Conservation (phyloP, 2,329 filamentous ascomycete species). For the Aurifilum marmelostoma region DNA sequence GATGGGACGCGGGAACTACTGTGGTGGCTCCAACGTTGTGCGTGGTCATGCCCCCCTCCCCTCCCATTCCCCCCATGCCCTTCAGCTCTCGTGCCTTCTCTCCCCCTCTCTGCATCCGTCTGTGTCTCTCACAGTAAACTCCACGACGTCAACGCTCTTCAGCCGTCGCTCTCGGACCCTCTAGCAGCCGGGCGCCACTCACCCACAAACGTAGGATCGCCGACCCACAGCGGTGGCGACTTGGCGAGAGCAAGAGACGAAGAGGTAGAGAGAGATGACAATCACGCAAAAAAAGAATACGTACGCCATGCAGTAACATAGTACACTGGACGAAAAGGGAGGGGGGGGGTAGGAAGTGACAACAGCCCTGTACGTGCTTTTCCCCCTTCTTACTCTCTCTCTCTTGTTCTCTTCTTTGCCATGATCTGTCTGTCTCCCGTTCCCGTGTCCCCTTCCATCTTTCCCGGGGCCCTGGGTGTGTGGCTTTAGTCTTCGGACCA, state of each 20-base stretch:
- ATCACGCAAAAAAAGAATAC: not conserved
- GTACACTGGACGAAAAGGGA: too few species aligned
- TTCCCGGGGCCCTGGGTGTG: not conserved
- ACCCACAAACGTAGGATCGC: not conserved
- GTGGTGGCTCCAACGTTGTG: not conserved
- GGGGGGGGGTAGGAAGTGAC: not conserved
- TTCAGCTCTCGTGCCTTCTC: not conserved
- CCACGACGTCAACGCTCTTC: conserved; percentile 7
- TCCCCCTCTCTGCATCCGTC: not conserved
- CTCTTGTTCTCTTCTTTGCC: too few species aligned
- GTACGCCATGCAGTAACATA: too few species aligned
- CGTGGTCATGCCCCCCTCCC: not conserved
- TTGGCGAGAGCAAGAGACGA: not conserved
- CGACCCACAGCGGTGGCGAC: conserved; percentile 4
- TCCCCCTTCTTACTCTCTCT: not conserved
- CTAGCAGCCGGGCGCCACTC: conserved; percentile 5
- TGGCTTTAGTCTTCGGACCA: not conserved
- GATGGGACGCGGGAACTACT: not conserved
- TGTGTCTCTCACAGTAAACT: not conserved
- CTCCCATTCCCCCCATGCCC: not conserved
- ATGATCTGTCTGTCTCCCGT: too few species aligned
- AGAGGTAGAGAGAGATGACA: not conserved
- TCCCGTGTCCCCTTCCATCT: too few species aligned
- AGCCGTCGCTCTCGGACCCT: conserved; percentile 10
- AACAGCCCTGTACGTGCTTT: not conserved